Evolutionary conservation across 352 stramenopile species (phyloP).

Genomic region (Globisporangium rhizosaccharum): DNA sequence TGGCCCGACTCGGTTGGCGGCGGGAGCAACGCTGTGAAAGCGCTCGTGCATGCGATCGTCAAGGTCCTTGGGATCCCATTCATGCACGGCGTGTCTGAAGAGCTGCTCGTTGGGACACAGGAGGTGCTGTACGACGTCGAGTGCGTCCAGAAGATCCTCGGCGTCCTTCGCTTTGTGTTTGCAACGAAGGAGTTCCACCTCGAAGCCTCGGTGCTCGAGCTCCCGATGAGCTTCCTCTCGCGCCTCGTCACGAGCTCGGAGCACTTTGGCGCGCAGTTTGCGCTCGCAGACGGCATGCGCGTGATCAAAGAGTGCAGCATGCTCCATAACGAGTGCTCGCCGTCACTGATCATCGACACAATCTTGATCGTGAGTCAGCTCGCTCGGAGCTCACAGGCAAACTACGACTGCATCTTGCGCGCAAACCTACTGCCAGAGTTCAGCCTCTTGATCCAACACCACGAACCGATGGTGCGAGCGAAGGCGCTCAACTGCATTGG

Average conservation of each 20-base stretch:
- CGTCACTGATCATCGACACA: slow-evolving; percentile 70
- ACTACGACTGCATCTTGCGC: slow-evolving; percentile 66
- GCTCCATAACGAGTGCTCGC: slow-evolving; percentile 31
- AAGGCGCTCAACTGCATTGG: slow-evolving; percentile 91
- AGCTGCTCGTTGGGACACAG: slow-evolving; percentile 59
- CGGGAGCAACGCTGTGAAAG: slow-evolving; percentile 76
- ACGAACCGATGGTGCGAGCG: slow-evolving; percentile 71
- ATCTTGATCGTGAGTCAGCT: slow-evolving; percentile 87
- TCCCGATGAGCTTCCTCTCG: slow-evolving; percentile 80
- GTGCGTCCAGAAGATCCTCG: slow-evolving; percentile 60
- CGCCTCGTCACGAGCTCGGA: slow-evolving; percentile 79
- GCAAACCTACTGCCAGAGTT: slow-evolving; percentile 54
- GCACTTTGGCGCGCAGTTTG: slow-evolving; percentile 79
- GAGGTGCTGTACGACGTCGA: slow-evolving; percentile 66
- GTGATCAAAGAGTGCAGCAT: slow-evolving; percentile 73
- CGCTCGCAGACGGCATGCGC: slow-evolving; percentile 53
- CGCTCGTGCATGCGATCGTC: slow-evolving; percentile 77
- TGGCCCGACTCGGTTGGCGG: slow-evolving; percentile 78
- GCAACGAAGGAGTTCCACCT: slow-evolving; percentile 45
- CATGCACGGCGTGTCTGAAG: slow-evolving; percentile 56
- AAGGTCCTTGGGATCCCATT: slow-evolving; percentile 82
- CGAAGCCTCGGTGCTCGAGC: slow-evolving; percentile 50
- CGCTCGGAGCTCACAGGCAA: slow-evolving; percentile 58
- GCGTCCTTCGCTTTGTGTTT: slow-evolving; percentile 60
- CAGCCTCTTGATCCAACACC: slow-evolving; percentile 46